These are phyloP conservation scores for Lycium barbarum DNA, from an alignment of 257 asterid species.

Conservation along the genomic window DNA sequence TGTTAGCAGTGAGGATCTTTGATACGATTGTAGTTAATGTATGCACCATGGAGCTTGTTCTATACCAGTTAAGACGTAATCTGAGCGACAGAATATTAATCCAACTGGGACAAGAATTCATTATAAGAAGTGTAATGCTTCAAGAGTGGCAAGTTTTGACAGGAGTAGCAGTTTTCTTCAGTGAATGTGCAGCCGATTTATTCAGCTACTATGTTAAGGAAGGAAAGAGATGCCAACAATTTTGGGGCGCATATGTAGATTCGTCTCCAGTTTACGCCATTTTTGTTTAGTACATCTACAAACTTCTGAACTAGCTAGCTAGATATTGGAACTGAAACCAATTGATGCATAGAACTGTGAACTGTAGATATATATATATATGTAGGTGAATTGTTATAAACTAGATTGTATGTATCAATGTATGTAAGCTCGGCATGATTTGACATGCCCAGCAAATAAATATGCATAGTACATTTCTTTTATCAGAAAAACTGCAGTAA, in stretches of 20 bases:
- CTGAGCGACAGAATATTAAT: not conserved
- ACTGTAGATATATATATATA: not conserved
- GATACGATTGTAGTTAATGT: slow-evolving; percentile 16
- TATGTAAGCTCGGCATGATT: slow-evolving; percentile 8
- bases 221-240: slow-evolving; percentile 8
- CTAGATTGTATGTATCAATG: not conserved
- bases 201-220: slow-evolving; percentile 3
- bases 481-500: not conserved
- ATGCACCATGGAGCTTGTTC: slow-evolving; percentile 1
- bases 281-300: not conserved
- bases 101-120: not conserved
- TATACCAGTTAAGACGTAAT: not conserved
- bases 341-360: slow-evolving; percentile 9
- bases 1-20: slow-evolving; percentile 17
- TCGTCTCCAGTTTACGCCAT: not conserved
- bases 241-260: not conserved
- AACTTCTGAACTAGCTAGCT: slow-evolving; percentile 22
- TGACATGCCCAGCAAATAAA: slow-evolving; percentile 19
- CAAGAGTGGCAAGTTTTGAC: not conserved
- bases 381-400: slow-evolving; percentile 25
- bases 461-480: not conserved
- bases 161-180: not conserved
- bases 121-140: slow-evolving; percentile 10
- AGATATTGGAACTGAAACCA: not conserved
- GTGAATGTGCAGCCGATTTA: not conserved